Conservation (phyloP, 2,329 filamentous ascomycete species). For the Sporothrix phasma region DNA sequence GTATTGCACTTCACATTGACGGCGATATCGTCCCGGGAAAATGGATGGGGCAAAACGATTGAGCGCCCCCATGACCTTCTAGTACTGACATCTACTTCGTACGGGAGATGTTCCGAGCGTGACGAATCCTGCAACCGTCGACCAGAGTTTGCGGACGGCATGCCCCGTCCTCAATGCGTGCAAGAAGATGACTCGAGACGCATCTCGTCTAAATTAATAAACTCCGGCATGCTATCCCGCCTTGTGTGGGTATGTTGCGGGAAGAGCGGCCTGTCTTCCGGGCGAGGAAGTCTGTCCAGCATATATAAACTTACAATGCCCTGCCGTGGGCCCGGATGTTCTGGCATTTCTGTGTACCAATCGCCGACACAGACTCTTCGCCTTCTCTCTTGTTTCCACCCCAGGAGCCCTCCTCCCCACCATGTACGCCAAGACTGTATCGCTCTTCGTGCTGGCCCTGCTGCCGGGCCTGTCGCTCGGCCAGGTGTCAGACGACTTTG, state of each 20-base stretch:
- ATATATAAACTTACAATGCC: background rate
- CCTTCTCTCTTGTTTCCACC: background rate
- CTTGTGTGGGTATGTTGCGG: background rate
- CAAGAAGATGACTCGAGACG: background rate
- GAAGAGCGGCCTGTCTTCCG: background rate
- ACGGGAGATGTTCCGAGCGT: background rate
- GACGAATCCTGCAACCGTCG: background rate
- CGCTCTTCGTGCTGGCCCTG: slow-evolving; percentile 29
- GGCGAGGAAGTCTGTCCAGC: background rate
- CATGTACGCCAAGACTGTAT: background rate
- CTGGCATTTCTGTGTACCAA: too few relatives aligned
- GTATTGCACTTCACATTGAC: background rate
- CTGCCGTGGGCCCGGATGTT: background rate
- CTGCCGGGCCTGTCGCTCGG: slow-evolving; percentile 38
- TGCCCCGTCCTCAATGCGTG: background rate
- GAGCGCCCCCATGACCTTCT: background rate
- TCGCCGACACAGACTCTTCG: background rate
- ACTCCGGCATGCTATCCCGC: background rate
- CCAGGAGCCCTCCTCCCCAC: background rate
- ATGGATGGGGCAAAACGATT: background rate
- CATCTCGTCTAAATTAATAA: background rate
- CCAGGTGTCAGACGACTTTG: slow-evolving; percentile 47
- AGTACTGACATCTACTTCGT: too few relatives aligned
- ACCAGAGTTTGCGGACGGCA: background rate
- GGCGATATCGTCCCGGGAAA: background rate